phyloP scores from a whole-genome alignment of 257 asterid species.

The Primulina huaijiensis region DNA sequence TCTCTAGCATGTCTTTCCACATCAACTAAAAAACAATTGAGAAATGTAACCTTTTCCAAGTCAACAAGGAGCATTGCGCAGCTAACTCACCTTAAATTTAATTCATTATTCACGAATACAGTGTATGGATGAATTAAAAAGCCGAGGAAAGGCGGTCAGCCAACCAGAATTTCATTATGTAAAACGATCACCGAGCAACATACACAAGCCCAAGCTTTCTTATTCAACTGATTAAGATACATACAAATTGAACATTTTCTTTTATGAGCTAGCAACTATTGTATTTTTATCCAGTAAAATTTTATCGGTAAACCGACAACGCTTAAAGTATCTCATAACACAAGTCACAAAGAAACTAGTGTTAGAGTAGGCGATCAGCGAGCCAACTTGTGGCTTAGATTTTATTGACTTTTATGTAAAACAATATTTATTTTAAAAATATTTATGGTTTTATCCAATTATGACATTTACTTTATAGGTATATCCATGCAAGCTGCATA shows the following conservation, averaged over 20 bases:
- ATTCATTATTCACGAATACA: background rate
- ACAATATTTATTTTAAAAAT: too few relatives aligned
- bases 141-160: background rate
- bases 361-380: too few relatives aligned
- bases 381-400: too few relatives aligned
- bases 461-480: too few relatives aligned
- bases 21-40: conserved; percentile 54
- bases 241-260: background rate
- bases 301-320: background rate
- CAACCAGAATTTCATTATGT: background rate
- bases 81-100: background rate
- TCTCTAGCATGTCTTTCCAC: conserved; percentile 97
- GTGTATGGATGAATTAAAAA: background rate
- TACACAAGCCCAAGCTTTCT: background rate
- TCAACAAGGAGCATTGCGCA: background rate
- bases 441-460: too few relatives aligned
- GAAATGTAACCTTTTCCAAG: conserved; percentile 7
- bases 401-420: too few relatives aligned
- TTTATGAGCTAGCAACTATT: background rate
- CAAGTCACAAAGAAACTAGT: background rate
- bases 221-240: background rate
- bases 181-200: background rate
- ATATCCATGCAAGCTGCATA: too few relatives aligned
- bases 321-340: background rate
- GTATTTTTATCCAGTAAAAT: too few relatives aligned